These are phyloP conservation scores for Cordyceps farinosa DNA, from an alignment of 2,329 filamentous ascomycete species.

Conservation along the genomic window DNA sequence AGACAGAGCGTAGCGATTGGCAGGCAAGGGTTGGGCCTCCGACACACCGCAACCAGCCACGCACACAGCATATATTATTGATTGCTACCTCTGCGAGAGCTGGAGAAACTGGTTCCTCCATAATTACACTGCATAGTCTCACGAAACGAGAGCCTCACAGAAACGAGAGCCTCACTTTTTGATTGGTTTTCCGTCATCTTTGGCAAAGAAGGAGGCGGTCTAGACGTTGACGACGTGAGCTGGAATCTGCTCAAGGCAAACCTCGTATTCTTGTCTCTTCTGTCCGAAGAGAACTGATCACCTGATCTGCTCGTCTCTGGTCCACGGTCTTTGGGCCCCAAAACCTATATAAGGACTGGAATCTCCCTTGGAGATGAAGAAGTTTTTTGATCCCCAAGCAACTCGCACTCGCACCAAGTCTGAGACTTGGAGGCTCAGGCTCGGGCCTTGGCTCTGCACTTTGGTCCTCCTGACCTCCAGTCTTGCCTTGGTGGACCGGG, in stretches of 20 bases:
- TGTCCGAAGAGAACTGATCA: not conserved
- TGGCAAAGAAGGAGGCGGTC: not conserved
- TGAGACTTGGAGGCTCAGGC: too few species aligned
- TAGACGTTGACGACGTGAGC: not conserved
- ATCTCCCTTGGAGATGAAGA: too few species aligned
- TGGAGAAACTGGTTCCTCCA: not conserved
- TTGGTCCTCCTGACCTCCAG: too few species aligned
- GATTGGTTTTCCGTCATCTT: not conserved
- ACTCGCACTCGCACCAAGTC: too few species aligned
- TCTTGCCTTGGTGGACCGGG: too few species aligned
- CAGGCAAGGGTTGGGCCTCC: not conserved
- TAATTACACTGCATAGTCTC: not conserved
- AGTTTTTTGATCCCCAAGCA: too few species aligned
- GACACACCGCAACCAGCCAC: not conserved
- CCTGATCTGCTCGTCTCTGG: not conserved
- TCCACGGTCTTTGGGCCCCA: too few species aligned
- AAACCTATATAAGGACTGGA: not conserved
- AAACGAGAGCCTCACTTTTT: not conserved
- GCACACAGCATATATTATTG: constrained; percentile 2
- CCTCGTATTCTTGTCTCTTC: not conserved
- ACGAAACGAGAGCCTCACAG: not conserved
- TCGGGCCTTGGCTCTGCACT: too few species aligned
- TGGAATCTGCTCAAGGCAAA: not conserved
- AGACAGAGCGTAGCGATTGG: not conserved
- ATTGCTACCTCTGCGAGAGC: not conserved